Base-by-base conservation (phyloP, 169 alveolate genomes). In the Sarcocystis neurona region DNA sequence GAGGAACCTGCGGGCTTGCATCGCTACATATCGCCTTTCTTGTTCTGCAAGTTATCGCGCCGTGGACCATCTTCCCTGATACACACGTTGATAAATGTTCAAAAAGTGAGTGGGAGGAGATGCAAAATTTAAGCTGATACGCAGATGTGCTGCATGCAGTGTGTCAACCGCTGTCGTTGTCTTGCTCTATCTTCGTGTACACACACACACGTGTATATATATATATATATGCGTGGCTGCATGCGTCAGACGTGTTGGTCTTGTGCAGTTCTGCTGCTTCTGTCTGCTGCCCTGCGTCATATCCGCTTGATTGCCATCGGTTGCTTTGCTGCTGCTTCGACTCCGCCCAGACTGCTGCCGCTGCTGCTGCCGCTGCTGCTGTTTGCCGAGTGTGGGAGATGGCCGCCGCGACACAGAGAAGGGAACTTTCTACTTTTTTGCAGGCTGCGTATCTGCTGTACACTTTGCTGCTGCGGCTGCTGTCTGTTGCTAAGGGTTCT, bases 21-120 rank as follows among this genome's bases (percentile, higher is more conserved):
- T 96, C n/a, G 97, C 93, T 1, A 97, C 99, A 68, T 98, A 97
- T 60, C 98, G 98, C 99, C 98, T 99, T 92, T 97, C 98, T 85
- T 96, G 94, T 91, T 96, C 97, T 0, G 99, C 99, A 86, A 97
- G 98, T 89, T 97, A 97, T 87, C 99, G 97, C 43, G 97, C 96
- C 66, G 97, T 97, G 56, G 96, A 97, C 74, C 97, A n/a, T n/a
- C n/a, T n/a, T n/a, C n/a, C n/a, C n/a, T n/a, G n/a, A 70, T 37
- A 70, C 23, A 79, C 37, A 43, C 84, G 20, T 20, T 15, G n/a
- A 47, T 18, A 79, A 10, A 46, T 32, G 10, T 34, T 79, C 41
- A 58, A 79, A 32, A 79, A 47, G 41, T 23, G 85, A 23, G 41
- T 12, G 47, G 27, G 34, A 12, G 47, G 80, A 39, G 47, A 10